Conservation (phyloP, 1,284 basidiomycete genomes). For the Apiotrichum akiyoshidainum region DNA sequence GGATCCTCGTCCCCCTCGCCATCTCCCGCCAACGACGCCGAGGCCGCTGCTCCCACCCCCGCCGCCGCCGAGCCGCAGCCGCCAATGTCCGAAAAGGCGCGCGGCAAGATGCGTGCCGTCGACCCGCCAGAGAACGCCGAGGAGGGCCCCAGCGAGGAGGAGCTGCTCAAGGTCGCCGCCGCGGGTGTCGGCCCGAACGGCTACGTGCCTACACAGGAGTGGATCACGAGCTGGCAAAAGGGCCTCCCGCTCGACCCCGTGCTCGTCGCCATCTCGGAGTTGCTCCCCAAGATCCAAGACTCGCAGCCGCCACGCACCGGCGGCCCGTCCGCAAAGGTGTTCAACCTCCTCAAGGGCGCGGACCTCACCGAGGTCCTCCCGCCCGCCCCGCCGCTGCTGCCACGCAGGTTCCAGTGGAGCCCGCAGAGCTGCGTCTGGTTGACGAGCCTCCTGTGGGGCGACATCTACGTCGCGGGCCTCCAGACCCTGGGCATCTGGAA, state of each 20-base stretch:
- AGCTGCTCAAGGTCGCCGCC: constrained; percentile 62
- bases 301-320: constrained; percentile 59
- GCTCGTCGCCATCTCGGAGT: constrained; percentile 76
- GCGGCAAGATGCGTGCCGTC: constrained; percentile 73
- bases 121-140: constrained; percentile 55
- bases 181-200: constrained; percentile 75
- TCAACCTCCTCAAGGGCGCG: constrained; percentile 59
- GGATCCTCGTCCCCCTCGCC: neutral
- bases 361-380: constrained; percentile 73
- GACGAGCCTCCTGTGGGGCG: constrained; percentile 85
- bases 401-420: constrained; percentile 83
- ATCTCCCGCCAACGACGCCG: constrained; percentile 3
- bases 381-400: constrained; percentile 60
- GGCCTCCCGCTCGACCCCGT: constrained; percentile 72
- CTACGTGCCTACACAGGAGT: constrained; percentile 89
- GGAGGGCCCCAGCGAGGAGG: constrained; percentile 46
- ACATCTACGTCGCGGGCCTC: constrained; percentile 84
- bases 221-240: constrained; percentile 62
- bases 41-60: neutral
- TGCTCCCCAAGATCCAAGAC: constrained; percentile 79
- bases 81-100: constrained; percentile 70
- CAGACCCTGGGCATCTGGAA: constrained; percentile 81
- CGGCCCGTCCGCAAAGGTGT: constrained; percentile 54
- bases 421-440: constrained; percentile 84
- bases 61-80: constrained; percentile 14